These are phyloP conservation scores for Mycena vulgaris DNA, from an alignment of 768 basidiomycete genomes.

Conservation along the genomic window DNA sequence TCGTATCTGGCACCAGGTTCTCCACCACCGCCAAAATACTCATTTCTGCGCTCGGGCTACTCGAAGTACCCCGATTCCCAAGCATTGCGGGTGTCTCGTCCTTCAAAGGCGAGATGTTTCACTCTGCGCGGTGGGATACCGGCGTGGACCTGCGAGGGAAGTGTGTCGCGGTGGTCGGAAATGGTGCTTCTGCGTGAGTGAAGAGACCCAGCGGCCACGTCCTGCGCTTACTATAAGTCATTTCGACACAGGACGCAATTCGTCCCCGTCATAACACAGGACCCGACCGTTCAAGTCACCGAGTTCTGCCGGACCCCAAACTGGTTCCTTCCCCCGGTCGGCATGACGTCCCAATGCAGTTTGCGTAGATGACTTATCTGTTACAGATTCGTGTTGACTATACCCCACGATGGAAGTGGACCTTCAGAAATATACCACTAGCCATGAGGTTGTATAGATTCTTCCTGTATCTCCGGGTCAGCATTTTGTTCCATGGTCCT, in stretches of 20 bases:
- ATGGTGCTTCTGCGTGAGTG: conserved; percentile 69
- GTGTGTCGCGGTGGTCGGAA: conserved; percentile 73
- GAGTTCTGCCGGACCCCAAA: conserved; percentile 75
- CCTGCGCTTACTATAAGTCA: too few species aligned
- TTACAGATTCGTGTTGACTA: not conserved
- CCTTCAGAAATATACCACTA: conserved; percentile 58
- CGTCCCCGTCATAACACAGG: conserved; percentile 66
- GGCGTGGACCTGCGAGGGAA: conserved; percentile 60
- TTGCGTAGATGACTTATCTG: conserved; percentile 14
- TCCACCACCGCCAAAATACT: conserved; percentile 60
- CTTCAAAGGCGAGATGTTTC: conserved; percentile 68
- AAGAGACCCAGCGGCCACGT: too few species aligned
- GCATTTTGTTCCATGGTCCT: not conserved
- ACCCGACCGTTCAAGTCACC: conserved; percentile 64
- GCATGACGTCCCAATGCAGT: conserved; percentile 22
- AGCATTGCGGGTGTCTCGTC: conserved; percentile 50
- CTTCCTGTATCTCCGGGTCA: conserved; percentile 37
- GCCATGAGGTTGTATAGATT: conserved; percentile 50
- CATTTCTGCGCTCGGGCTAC: conserved; percentile 66
- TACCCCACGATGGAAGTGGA: conserved; percentile 50
- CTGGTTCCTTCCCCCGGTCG: conserved; percentile 70
- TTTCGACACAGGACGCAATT: conserved; percentile 74
- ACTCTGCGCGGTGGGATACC: conserved; percentile 66
- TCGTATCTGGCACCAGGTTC: conserved; percentile 47
- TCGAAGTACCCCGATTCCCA: conserved; percentile 60